These are phyloP conservation scores for Quillaja saponaria DNA, from an alignment of 306 rosid species.

Conservation along the genomic window DNA sequence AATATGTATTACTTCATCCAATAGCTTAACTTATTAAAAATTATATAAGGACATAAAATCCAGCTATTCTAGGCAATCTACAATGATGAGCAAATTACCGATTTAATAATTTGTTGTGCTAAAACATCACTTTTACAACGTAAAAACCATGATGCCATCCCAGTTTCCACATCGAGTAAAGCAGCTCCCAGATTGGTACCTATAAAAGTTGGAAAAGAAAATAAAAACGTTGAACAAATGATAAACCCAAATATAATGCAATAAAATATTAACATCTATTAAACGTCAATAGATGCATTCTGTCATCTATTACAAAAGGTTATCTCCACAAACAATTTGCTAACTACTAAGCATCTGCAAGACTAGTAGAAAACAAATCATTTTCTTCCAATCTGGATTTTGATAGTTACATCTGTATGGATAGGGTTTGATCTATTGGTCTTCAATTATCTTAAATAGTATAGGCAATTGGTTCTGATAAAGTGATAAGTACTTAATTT, in stretches of 20 bases:
- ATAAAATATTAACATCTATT: too few species aligned
- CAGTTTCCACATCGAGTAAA: conserved; percentile 69
- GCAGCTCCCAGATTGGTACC: conserved; percentile 83
- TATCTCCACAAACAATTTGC: too few species aligned
- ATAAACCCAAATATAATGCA: too few species aligned
- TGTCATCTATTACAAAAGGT: too few species aligned
- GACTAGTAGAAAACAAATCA: too few species aligned
- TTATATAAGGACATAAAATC: background rate
- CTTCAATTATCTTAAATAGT: background rate
- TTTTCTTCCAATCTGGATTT: too few species aligned
- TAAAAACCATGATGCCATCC: conserved; percentile 65
- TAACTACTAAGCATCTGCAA: too few species aligned
- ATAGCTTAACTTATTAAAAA: conserved; percentile 13
- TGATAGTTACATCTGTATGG: too few species aligned
- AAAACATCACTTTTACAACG: conserved; percentile 83
- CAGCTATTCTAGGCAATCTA: background rate
- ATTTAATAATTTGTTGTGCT: conserved; percentile 72
- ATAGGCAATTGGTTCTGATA: background rate
- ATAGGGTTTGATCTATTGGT: too few species aligned
- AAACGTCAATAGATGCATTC: too few species aligned
- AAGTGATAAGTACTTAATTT: conserved; percentile 21
- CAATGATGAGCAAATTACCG: conserved; percentile 48
- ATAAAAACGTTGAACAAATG: conserved; percentile 9
- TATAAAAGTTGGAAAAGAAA: conserved; percentile 34
- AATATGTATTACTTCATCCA: conserved; percentile 6